Percentiles rank a stretch among this genome's conserved stretches.
Evolutionary conservation across 495 filamentous ascomycete genomes (phyloP).

Genomic region (Sabuloglossum arenarium): DNA sequence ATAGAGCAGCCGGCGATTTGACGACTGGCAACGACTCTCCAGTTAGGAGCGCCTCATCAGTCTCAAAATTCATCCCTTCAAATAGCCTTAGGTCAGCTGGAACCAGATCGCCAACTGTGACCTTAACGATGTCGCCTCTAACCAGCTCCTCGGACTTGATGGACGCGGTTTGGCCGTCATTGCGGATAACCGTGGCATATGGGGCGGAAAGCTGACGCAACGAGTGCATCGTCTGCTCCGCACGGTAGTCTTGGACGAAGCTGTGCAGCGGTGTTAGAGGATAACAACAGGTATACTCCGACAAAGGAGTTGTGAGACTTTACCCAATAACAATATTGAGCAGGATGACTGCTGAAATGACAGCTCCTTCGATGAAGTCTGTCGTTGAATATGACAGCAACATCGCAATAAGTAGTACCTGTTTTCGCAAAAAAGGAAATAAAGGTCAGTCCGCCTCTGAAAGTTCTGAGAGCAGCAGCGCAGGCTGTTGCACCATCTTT

Average conservation of each 20-base stretch:
- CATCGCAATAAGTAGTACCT: conserved; percentile 76
- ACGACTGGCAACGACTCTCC: conserved; percentile 47
- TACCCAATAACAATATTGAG: conserved; percentile 49
- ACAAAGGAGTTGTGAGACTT: background rate
- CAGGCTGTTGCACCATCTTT: background rate
- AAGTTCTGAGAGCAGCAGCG: background rate
- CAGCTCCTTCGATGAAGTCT: conserved; percentile 69
- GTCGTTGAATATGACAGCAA: conserved; percentile 56
- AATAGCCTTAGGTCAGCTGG: conserved; percentile 57
- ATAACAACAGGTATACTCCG: background rate
- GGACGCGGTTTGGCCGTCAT: conserved; percentile 37
- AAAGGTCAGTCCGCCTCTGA: conserved; percentile 1
- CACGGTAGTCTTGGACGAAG: conserved; percentile 67
- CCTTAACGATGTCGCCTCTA: conserved; percentile 56
- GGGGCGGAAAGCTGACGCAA: conserved; percentile 59
- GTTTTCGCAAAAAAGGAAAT: background rate
- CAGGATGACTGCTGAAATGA: conserved; percentile 60
- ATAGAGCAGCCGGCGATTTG: conserved; percentile 22
- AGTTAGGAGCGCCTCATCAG: conserved; percentile 48
- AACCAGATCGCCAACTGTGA: conserved; percentile 71
- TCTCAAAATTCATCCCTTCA: conserved; percentile 59
- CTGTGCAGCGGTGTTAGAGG: conserved; percentile 9
- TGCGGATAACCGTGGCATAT: conserved; percentile 50
- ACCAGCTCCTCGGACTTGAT: conserved; percentile 55
- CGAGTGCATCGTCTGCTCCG: conserved; percentile 74